Evolutionary conservation across 768 basidiomycete genomes (phyloP), one percentile per base, ranked within the genome.

Genomic region (Leccinum broughii): DNA sequence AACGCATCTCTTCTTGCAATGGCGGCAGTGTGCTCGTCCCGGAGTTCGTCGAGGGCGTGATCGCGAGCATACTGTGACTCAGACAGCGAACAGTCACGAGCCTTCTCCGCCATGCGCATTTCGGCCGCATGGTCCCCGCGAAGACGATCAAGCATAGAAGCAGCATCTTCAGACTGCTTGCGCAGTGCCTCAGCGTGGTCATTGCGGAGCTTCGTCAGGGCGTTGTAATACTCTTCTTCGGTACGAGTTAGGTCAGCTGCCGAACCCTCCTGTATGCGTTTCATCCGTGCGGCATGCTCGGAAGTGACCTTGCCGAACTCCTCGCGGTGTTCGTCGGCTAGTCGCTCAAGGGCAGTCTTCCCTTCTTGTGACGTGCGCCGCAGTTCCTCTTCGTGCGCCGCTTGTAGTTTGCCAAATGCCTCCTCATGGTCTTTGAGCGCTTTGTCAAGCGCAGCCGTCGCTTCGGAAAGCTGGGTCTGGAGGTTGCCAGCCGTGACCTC

Each of bases 221-320:
- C 86, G 59, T 92, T 86, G 70, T 92, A 91, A 67, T 92, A 92
- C 69, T 92, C 88, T 66, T 88, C 90, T 67, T 90, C 89, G 6
- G 88, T 91, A 55, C 80, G 82, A 61, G 85, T 85, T 14, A 91
- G 80, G 44, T 79, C 76, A 13, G 80, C 76, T 6, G 84, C 79
- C 28, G 83, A 74, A 61, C 84, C 80, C 11, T 85, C 85, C 48
- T 88, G 86, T 70, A 84, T 85, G 70, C 80, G 78, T 72, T 86
- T 87, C 60, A 86, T 70, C 10, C 71, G 65, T 55, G 83, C 83
- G 14, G 80, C 76, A 65, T 91, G 87, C 55, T 85, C 87, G 1
- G 77, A 75, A 15, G 71, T 69, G 26, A 81, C 69, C 70, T 82
- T 84, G 30, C 74, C 71, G 11, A 89, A 46, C 6, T 76, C 67